Conservation (phyloP, 1,284 basidiomycete genomes). For the Ceratobasidium theobromae region DNA sequence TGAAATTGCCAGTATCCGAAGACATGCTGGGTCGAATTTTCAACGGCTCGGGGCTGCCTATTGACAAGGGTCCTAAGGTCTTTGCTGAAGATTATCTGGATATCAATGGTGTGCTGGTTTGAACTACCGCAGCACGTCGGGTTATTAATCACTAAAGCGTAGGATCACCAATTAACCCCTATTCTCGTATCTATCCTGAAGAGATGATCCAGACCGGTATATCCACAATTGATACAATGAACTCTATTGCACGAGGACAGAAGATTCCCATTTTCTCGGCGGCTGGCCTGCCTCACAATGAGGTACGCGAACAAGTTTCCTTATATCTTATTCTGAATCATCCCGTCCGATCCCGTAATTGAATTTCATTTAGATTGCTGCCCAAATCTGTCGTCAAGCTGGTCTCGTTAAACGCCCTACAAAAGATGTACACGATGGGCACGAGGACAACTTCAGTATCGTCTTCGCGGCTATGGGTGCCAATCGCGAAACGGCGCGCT, state of each 20-base stretch:
- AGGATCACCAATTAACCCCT: constrained; percentile 99
- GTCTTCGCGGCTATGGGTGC: constrained; percentile 99
- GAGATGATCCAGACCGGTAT: constrained; percentile 99
- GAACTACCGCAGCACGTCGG: neutral
- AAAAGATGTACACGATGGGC: constrained; percentile 97
- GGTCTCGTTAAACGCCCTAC: constrained; percentile 94
- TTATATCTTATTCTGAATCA: constrained; percentile 31
- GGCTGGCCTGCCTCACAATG: constrained; percentile 98
- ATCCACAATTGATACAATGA: constrained; percentile 98
- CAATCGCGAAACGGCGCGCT: constrained; percentile 99
- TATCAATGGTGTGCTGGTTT: constrained; percentile 81
- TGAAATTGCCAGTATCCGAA: constrained; percentile 99
- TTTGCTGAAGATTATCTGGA: constrained; percentile 99
- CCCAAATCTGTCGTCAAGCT: constrained; percentile 99
- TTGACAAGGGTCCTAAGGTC: constrained; percentile 98
- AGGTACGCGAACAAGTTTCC: constrained; percentile 68
- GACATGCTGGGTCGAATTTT: constrained; percentile 99
- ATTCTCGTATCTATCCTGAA: constrained; percentile 98
- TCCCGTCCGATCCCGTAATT: constrained; percentile 33
- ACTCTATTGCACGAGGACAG: constrained; percentile 99
- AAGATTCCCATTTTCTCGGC: constrained; percentile 99
- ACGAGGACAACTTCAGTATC: constrained; percentile 99
- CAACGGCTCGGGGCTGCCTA: constrained; percentile 97
- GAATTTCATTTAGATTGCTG: constrained; percentile 94
- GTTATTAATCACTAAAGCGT: constrained; percentile 18